Conservation (phyloP, 116 monocot genomes). For the Phalaenopsis hybrid region DNA sequence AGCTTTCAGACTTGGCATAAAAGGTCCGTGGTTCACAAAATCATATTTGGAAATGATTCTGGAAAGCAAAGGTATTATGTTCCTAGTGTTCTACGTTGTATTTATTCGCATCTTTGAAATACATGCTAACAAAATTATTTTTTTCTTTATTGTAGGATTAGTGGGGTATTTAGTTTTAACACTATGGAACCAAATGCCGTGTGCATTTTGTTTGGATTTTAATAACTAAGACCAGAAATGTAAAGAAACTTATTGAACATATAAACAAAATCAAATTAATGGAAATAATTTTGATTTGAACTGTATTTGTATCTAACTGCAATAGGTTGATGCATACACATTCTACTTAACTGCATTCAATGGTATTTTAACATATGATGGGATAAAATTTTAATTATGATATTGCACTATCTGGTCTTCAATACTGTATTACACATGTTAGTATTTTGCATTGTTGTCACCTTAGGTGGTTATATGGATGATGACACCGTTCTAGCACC, state of each 20-base stretch:
- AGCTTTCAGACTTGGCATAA: slow-evolving; percentile 59
- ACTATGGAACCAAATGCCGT: neutral
- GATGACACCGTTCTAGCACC: neutral
- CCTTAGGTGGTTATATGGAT: neutral
- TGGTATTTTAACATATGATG: neutral
- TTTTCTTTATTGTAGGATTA: neutral
- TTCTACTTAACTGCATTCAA: neutral
- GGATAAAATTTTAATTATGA: neutral
- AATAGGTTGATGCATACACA: neutral
- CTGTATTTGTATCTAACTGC: neutral
- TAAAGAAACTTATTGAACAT: neutral
- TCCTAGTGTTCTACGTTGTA: neutral
- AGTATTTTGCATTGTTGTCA: neutral
- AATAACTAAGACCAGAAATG: neutral
- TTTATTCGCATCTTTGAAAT: neutral
- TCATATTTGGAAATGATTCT: slow-evolving; percentile 99
- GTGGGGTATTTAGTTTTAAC: neutral
- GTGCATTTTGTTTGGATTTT: neutral
- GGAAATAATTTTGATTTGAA: neutral
- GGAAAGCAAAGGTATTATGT: slow-evolving; percentile 72
- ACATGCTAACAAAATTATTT: slow-evolving; percentile 3
- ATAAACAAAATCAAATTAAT: neutral
- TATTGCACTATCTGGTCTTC: neutral
- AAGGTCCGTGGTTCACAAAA: slow-evolving; percentile 94
- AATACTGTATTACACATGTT: neutral